Evolutionary conservation across 177 flowering plant genomes (phyloP).

Genomic region (Vitis hybrid): DNA sequence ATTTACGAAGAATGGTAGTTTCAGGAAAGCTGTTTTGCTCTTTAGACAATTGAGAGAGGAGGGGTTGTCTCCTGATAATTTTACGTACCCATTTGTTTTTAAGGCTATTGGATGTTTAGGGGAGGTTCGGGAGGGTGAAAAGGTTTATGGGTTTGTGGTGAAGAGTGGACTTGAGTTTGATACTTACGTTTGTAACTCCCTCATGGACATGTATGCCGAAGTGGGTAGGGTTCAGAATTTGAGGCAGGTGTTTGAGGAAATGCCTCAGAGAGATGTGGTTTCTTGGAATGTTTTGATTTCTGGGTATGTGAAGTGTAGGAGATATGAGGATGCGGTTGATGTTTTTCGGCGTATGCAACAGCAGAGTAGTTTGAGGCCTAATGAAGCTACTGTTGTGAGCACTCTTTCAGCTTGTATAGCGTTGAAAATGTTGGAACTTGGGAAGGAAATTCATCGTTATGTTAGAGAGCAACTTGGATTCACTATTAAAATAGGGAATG

Average conservation of each 20-base stretch:
- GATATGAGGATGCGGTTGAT: slow-evolving; percentile 49
- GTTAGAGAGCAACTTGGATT: slow-evolving; percentile 34
- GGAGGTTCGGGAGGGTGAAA: slow-evolving; percentile 38
- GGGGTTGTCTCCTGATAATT: slow-evolving; percentile 63
- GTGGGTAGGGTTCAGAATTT: slow-evolving; percentile 35
- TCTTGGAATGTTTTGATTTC: slow-evolving; percentile 74
- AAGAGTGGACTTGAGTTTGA: slow-evolving; percentile 61
- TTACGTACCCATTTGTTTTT: slow-evolving; percentile 74
- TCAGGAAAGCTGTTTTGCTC: slow-evolving; percentile 32
- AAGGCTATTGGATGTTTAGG: slow-evolving; percentile 62
- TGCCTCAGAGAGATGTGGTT: slow-evolving; percentile 55
- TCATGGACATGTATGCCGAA: slow-evolving; percentile 68
- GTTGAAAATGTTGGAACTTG: slow-evolving; percentile 53
- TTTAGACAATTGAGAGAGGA: slow-evolving; percentile 43
- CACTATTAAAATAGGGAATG: slow-evolving; percentile 54
- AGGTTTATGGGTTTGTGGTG: slow-evolving; percentile 54
- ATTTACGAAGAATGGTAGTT: slow-evolving; percentile 37
- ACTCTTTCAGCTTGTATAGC: slow-evolving; percentile 75
- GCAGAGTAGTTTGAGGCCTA: slow-evolving; percentile 37
- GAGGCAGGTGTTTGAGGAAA: slow-evolving; percentile 61
- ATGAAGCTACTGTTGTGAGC: slow-evolving; percentile 69
- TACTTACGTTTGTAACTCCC: slow-evolving; percentile 59
- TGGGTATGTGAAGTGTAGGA: slow-evolving; percentile 46
- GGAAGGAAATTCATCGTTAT: slow-evolving; percentile 53
- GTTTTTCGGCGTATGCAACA: slow-evolving; percentile 43